Conservation (phyloP, 2,329 filamentous ascomycete species). For the Mariannaea elegans region DNA sequence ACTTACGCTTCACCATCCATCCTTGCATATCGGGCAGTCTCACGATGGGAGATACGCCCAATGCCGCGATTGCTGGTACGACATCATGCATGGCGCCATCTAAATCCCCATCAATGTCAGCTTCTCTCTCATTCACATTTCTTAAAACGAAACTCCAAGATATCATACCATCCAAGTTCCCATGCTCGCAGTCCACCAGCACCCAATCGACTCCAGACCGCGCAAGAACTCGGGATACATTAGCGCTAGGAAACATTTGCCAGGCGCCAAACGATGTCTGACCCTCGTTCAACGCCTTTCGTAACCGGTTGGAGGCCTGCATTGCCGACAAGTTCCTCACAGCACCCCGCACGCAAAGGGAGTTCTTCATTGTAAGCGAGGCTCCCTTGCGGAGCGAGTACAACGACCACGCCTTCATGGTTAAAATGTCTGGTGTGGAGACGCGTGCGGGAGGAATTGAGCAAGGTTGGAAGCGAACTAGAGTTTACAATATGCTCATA, state of each 20-base stretch:
- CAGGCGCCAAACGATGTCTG: constrained; percentile 65
- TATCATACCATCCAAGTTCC: constrained; percentile 56
- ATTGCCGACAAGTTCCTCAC: constrained; percentile 43
- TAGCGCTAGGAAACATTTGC: constrained; percentile 71
- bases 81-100: constrained; percentile 63
- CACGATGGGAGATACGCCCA: constrained; percentile 54
- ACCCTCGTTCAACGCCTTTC: constrained; percentile 57
- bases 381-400: constrained; percentile 27
- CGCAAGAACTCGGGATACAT: constrained; percentile 67
- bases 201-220: constrained; percentile 73
- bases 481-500: too few species aligned
- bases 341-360: constrained; percentile 14
- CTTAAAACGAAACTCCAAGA: not conserved
- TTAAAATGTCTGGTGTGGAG: not conserved
- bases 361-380: constrained; percentile 20
- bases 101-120: constrained; percentile 25
- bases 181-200: constrained; percentile 65
- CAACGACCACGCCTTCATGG: constrained; percentile 31
- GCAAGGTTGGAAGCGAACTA: too few species aligned
- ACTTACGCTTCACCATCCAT: constrained; percentile 56
- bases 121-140: not conserved
- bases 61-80: constrained; percentile 59
- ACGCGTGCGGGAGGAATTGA: too few species aligned
- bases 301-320: constrained; percentile 58
- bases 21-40: constrained; percentile 62